Base-by-base conservation (phyloP, 805 yeast genomes). In the Cyberlindnera japonica region DNA sequence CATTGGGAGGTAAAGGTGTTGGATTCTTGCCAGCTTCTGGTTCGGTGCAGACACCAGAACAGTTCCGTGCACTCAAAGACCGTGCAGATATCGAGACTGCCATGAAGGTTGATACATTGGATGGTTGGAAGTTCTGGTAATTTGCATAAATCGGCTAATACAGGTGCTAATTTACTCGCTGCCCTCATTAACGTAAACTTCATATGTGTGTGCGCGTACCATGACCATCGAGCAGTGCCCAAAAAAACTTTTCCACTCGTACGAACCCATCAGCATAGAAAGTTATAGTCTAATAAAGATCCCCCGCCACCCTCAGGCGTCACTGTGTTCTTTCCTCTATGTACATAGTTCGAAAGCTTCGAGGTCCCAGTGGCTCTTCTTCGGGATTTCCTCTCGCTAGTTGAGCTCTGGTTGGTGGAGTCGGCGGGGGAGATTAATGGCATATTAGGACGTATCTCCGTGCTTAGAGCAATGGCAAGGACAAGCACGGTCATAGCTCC, bases 1-100 rank as follows among this genome's bases (percentile, higher is more conserved):
- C 77, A 4, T 70, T 91, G 25, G 99, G 98, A 28, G 98, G 97
- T 4, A 78, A 76, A 47, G 99, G 99, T 43, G 95, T 79, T 18
- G 95, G 91, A 2, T 63, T 69, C 27, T 41, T 65, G 40, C 35
- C 55, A 11, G 28, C 38, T 8, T 48, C 47, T 2, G 31, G 31
- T 10, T 37, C 48, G 40, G 53, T 34, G 28, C 54, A 18, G 35
- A 45, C 53, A 13, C 48, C 59, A 15, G 68, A 68, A 12, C 49
- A 45, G 4, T 74, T 81, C 45, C 47, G 62, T 16, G 54, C 44
- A 4, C 65, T 71, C 25, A 51, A 60, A 27, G 55, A 62, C 35
- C 63, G 83, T 43, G 65, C 62, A 13, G 73, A 68, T 20, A 72
- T 81, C 20, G 81, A 78, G 50, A 33, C 46, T 2, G 59, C 61